Conservation (phyloP, 2,329 filamentous ascomycete species). For the Onygenales sp. region DNA sequence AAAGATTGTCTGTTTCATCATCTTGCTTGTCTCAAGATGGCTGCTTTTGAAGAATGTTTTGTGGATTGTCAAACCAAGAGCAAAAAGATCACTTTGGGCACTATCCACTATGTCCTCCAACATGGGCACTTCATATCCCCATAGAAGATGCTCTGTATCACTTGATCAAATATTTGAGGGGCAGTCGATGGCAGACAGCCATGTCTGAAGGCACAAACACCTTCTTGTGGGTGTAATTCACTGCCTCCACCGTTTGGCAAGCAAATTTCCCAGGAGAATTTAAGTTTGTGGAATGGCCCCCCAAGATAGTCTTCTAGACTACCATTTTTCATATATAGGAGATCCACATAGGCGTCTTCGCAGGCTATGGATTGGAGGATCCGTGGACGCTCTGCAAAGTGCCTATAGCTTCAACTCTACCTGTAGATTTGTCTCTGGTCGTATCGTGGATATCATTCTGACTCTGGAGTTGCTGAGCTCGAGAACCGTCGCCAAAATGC, state of each 20-base stretch:
- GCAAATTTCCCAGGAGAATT: not conserved
- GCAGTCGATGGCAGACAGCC: slow-evolving; percentile 12
- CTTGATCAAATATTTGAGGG: slow-evolving; percentile 13
- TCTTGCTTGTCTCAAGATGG: too few relatives aligned
- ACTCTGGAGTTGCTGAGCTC: not conserved
- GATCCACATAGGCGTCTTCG: not conserved
- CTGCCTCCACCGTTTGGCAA: slow-evolving; percentile 13
- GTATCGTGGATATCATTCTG: not conserved
- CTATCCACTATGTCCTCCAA: not conserved
- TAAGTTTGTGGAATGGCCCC: not conserved
- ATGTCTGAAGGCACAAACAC: slow-evolving; percentile 18
- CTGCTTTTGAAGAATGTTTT: too few relatives aligned
- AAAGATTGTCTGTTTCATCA: too few relatives aligned
- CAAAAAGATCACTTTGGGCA: too few relatives aligned
- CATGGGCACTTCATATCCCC: not conserved
- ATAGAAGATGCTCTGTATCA: slow-evolving; percentile 8
- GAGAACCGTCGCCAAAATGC: not conserved
- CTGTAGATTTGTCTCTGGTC: not conserved
- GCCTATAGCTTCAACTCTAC: not conserved
- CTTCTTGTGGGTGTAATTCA: slow-evolving; percentile 10
- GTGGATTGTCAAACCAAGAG: too few relatives aligned
- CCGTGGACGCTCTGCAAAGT: not conserved
- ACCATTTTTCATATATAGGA: not conserved
- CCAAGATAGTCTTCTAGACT: not conserved
- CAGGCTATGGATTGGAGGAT: not conserved